These are phyloP conservation scores for Boeremia lycopersici DNA, from an alignment of 2,329 filamentous ascomycete genomes.

Conservation along the genomic window DNA sequence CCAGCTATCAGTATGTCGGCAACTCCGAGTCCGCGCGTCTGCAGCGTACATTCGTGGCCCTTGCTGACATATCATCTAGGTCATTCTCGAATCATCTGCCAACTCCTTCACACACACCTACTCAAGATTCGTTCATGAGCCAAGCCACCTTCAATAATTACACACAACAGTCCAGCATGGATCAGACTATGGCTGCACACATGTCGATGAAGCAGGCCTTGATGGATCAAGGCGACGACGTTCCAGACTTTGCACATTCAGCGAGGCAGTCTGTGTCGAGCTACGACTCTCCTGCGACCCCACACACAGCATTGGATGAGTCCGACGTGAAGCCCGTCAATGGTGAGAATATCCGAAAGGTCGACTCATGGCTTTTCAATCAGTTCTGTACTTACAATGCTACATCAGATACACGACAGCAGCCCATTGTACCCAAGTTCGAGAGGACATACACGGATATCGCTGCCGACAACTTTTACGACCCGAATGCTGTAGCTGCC, in stretches of 20 bases:
- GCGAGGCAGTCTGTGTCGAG: constrained; percentile 65
- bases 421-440: constrained; percentile 68
- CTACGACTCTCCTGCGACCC: constrained; percentile 65
- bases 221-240: constrained; percentile 60
- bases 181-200: constrained; percentile 57
- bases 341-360: constrained; percentile 58
- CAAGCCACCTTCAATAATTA: constrained; percentile 55
- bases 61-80: constrained; percentile 47
- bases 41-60: constrained; percentile 15
- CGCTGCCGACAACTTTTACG: constrained; percentile 84
- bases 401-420: constrained; percentile 58
- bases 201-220: constrained; percentile 65
- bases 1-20: constrained; percentile 52
- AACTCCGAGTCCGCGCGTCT: constrained; percentile 42
- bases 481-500: constrained; percentile 67
- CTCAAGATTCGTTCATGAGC: constrained; percentile 57
- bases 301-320: constrained; percentile 62
- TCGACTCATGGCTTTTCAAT: constrained; percentile 59
- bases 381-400: constrained; percentile 70
- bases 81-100: constrained; percentile 59
- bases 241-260: constrained; percentile 59
- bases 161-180: constrained; percentile 51
- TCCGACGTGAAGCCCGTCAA: constrained; percentile 58
- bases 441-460: constrained; percentile 86
- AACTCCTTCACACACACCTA: constrained; percentile 61